Conservation (phyloP, 345 rosid genomes). For the Populus alba region DNA sequence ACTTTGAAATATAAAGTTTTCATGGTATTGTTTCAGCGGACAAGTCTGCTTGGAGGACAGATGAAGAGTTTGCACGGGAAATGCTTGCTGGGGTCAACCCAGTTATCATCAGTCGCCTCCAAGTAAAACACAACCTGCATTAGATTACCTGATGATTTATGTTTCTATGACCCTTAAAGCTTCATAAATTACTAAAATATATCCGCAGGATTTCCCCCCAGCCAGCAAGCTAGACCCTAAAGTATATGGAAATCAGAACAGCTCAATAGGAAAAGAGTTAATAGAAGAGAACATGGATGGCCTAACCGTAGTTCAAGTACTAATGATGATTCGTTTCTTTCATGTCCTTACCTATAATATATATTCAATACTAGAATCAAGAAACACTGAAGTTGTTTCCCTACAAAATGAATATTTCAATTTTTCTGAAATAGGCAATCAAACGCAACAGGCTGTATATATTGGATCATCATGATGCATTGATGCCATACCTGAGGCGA, state of each 20-base stretch:
- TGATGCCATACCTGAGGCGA: constrained; percentile 64
- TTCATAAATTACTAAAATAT: neutral
- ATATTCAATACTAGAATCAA: neutral
- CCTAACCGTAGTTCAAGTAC: constrained; percentile 53
- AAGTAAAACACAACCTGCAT: constrained; percentile 24
- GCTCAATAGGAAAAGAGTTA: constrained; percentile 50
- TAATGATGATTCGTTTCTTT: neutral
- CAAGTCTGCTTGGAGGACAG: constrained; percentile 66
- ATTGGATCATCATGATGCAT: constrained; percentile 74
- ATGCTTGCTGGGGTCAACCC: constrained; percentile 75
- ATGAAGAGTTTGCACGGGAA: constrained; percentile 68
- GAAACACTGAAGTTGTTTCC: neutral
- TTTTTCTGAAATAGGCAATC: constrained; percentile 46
- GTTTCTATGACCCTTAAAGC: neutral
- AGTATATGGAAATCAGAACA: constrained; percentile 62
- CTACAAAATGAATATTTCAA: neutral
- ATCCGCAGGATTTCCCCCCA: constrained; percentile 72
- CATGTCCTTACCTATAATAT: neutral
- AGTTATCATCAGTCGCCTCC: constrained; percentile 48
- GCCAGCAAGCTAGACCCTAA: constrained; percentile 56
- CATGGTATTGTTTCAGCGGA: constrained; percentile 36
- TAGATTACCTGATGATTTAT: neutral
- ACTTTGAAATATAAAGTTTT: neutral
- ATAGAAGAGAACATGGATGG: constrained; percentile 63
- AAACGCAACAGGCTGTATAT: constrained; percentile 55